These are phyloP conservation scores for Aegilops speltoides DNA, from an alignment of 176 grass and related monocot genomes.

Conservation along the genomic window DNA sequence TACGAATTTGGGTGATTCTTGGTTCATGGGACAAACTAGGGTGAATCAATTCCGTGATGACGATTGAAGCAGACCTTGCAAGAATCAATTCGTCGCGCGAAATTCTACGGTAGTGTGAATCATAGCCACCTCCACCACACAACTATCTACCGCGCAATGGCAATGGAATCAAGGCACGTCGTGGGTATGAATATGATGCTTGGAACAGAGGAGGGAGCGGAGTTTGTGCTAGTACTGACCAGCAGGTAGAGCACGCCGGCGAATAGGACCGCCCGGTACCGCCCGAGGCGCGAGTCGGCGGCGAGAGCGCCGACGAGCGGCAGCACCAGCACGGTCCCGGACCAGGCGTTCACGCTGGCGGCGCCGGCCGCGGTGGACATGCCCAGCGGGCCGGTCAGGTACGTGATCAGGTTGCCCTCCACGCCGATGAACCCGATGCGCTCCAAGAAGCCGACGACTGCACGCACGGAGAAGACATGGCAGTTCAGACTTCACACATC, in stretches of 20 bases:
- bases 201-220: background rate
- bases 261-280: slow-evolving; percentile 33
- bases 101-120: background rate
- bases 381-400: slow-evolving; percentile 59
- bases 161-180: too few relatives aligned
- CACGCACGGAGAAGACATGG: background rate
- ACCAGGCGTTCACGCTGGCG: slow-evolving; percentile 39
- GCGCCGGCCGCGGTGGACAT: slow-evolving; percentile 44
- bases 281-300: slow-evolving; percentile 56
- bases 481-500: background rate
- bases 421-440: slow-evolving; percentile 52
- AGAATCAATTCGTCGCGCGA: background rate
- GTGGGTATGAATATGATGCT: background rate
- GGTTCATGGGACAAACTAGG: too few relatives aligned
- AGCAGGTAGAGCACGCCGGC: slow-evolving; percentile 42
- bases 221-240: background rate
- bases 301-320: slow-evolving; percentile 56
- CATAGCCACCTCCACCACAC: background rate
- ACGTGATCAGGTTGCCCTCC: slow-evolving; percentile 54
- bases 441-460: slow-evolving; percentile 54
- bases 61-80: background rate
- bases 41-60: background rate
- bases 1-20: too few relatives aligned
- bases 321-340: slow-evolving; percentile 41
- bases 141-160: background rate